Percentiles rank a stretch among this genome's conserved stretches.
Conservation (phyloP, 495 filamentous ascomycete species). For the Annulohypoxylon moriforme region DNA sequence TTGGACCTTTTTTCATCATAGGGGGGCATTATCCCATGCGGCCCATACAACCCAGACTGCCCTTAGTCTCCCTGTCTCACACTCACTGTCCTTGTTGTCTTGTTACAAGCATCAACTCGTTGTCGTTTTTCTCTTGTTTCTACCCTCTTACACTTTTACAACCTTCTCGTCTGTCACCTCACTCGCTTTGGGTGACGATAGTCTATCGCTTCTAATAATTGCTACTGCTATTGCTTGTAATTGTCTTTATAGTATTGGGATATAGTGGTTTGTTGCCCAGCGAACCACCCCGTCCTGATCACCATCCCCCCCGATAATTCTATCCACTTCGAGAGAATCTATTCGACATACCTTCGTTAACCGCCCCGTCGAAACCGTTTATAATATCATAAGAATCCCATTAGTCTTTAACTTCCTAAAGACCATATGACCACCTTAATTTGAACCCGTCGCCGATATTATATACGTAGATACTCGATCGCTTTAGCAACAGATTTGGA, state of each 20-base stretch:
- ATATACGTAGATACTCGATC: background rate
- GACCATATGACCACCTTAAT: conserved; percentile 7
- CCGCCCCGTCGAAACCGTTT: conserved; percentile 15
- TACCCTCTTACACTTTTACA: conserved; percentile 52
- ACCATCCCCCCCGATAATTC: conserved; percentile 5
- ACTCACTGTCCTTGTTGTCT: conserved; percentile 12
- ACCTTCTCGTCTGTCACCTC: conserved; percentile 50
- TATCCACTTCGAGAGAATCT: conserved; percentile 1
- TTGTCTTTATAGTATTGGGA: conserved; percentile 33
- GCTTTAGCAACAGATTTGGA: conserved; percentile 9
- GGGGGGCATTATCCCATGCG: conserved; percentile 33
- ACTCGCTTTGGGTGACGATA: conserved; percentile 63
- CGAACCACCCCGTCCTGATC: conserved; percentile 18
- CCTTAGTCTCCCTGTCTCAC: conserved; percentile 20
- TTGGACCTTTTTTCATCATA: conserved; percentile 20
- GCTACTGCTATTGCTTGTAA: conserved; percentile 41
- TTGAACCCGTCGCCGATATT: conserved; percentile 5
- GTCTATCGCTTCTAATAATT: conserved; percentile 53
- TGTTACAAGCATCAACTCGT: conserved; percentile 31
- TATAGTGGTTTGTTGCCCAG: conserved; percentile 31
- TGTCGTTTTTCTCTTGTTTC: conserved; percentile 41
- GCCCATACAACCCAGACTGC: conserved; percentile 20
- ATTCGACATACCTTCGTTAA: conserved; percentile 40
- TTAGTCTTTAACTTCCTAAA: background rate
- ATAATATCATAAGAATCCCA: conserved; percentile 18